Evolutionary conservation across 768 basidiomycete genomes (phyloP), one percentile per base, ranked within the genome.

Genomic region (Xerocomellus chrysenteron): DNA sequence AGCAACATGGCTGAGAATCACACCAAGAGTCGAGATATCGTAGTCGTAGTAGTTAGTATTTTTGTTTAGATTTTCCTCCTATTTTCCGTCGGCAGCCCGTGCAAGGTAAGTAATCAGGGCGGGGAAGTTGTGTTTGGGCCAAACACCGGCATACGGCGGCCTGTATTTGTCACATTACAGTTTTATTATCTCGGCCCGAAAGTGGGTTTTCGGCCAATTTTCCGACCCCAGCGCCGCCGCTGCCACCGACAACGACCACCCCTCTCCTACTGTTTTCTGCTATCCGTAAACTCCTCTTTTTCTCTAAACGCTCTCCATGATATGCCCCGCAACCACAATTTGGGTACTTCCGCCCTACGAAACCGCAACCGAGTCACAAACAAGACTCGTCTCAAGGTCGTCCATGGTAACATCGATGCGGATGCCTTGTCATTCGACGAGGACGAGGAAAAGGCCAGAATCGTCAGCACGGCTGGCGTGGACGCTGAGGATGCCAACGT

Each of bases 401-500:
- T 86, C 68, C 84, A 85, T 73, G 92, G 90, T 57, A 83, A 83
- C 72, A 82, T 90, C 77, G 91, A 93, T 67, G 86, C 84, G 33
- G 91, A 92, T 69, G 80, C 86, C 40, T 76, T 90, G 61, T 82
- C 90, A 55, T 84, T 90, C 61, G 90, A 91, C 47, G 92, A 93
- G 67, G 92, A 94, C 65, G 88, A 91, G 65, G 88, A 90, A 77
- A 89, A 88, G 80, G 88, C 87, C 65, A 82, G 85, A 72, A 83
- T 87, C 60, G 83, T 92, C 61, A 86, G 79, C 46, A 92, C 90
- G 21, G 88, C 90, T 42, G 92, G 92, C 65, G 92, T 94, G 67
- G 92, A 94, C 71, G 88, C 88, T 69, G 92, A 94, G 78, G 92
- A 94, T 68, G 91, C 92, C 73, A 92, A 93, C 75, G 92, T 94